phyloP scores from a whole-genome alignment of 257 asterid genomes.

The Solanum arcanum region DNA sequence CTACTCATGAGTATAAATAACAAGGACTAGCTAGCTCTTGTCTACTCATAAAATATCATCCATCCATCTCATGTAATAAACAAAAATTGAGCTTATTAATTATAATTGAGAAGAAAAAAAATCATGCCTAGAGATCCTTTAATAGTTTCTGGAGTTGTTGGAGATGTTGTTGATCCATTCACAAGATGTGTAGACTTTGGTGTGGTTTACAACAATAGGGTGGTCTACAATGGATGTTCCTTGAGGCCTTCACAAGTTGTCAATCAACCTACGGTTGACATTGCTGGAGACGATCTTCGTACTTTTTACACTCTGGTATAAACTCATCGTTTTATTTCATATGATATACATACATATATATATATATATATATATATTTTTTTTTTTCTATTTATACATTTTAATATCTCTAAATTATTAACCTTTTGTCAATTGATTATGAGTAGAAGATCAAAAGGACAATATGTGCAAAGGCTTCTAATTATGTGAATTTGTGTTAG shows the following conservation, averaged over 20 bases:
- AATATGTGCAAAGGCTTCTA: neutral
- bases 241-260: conserved; percentile 57
- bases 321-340: neutral
- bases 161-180: conserved; percentile 65
- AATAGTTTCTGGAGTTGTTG: conserved; percentile 50
- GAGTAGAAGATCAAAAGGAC: neutral
- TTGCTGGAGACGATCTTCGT: conserved; percentile 67
- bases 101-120: neutral
- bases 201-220: conserved; percentile 29
- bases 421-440: neutral
- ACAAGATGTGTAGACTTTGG: conserved; percentile 32
- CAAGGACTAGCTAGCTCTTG: neutral
- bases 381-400: too few relatives aligned
- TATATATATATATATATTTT: neutral
- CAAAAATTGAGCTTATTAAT: neutral
- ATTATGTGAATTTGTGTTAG: neutral
- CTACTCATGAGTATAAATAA: neutral
- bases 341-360: neutral
- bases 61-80: neutral
- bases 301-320: conserved; percentile 63
- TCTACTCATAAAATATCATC: neutral
- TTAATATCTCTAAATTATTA: neutral
- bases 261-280: conserved; percentile 59
- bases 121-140: conserved; percentile 51
- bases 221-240: conserved; percentile 46